phyloP scores from a whole-genome alignment of 148 eudicot genomes.

The Chenopodium album region DNA sequence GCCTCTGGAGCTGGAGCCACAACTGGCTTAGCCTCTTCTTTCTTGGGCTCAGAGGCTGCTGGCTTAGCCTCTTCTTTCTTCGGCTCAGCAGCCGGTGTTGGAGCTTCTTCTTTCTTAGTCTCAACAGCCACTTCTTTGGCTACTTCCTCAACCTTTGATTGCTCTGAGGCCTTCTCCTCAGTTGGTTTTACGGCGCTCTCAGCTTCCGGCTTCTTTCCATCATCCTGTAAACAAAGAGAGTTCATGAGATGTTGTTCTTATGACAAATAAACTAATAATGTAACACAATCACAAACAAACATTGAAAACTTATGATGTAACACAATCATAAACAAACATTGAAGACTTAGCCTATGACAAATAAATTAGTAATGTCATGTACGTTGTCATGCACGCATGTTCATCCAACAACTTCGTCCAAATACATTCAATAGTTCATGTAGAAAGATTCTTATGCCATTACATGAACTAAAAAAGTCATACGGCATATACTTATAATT shows the following conservation, averaged over 20 bases:
- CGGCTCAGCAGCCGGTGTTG: slow-evolving; percentile 27
- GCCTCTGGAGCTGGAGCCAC: slow-evolving; percentile 1
- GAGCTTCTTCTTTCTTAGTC: slow-evolving; percentile 9
- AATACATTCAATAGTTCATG: too few species aligned
- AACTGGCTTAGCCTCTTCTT: slow-evolving; percentile 20
- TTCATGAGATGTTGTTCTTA: background rate
- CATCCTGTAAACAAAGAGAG: slow-evolving; percentile 15
- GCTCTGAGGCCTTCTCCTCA: background rate
- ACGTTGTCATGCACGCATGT: too few species aligned
- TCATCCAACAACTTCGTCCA: too few species aligned
- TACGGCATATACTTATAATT: too few species aligned
- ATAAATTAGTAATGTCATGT: too few species aligned
- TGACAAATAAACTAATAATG: too few species aligned
- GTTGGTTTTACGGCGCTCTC: slow-evolving; percentile 11
- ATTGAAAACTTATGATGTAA: too few species aligned
- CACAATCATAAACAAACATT: background rate
- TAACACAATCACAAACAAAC: background rate
- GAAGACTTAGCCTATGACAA: too few species aligned
- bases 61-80: slow-evolving; percentile 1
- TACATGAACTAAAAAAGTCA: too few species aligned
- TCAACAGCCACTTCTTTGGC: background rate
- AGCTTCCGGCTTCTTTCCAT: slow-evolving; percentile 19
- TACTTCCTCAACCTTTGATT: background rate
- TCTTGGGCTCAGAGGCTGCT: slow-evolving; percentile 14
- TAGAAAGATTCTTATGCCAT: too few species aligned